These are phyloP conservation scores for Geranium rotundifolium DNA, from an alignment of 345 rosid genomes.

Conservation along the genomic window DNA sequence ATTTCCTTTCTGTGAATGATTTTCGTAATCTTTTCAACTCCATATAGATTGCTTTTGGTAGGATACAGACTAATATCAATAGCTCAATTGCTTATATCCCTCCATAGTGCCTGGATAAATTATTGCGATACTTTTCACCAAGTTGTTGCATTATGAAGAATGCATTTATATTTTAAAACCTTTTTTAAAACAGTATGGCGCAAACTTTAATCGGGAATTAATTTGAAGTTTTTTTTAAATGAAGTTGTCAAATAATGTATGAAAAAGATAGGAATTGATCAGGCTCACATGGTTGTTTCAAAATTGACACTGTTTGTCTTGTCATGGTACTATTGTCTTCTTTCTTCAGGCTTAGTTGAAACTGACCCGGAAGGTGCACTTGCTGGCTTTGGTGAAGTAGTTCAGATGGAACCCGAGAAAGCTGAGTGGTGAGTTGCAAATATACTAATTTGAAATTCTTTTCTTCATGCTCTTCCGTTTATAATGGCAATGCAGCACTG, in stretches of 20 bases:
- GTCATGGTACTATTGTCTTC: background rate
- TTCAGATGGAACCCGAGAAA: conserved; percentile 92
- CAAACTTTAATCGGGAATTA: no score
- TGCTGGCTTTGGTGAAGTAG: conserved; percentile 88
- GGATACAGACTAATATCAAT: no score
- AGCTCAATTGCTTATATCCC: no score
- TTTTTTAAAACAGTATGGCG: background rate
- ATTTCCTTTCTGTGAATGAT: no score
- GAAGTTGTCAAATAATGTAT: no score
- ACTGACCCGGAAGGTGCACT: conserved; percentile 90
- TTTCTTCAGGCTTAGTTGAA: conserved; percentile 64
- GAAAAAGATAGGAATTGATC: no score
- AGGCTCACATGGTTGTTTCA: no score
- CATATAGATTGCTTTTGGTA: no score
- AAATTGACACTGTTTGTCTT: background rate
- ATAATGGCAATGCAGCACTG: background rate
- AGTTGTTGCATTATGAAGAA: background rate
- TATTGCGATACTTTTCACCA: background rate
- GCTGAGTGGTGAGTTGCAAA: conserved; percentile 58
- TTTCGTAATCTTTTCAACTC: no score
- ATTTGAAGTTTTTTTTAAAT: no score
- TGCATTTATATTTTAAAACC: background rate
- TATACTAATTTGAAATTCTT: background rate
- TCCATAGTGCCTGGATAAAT: no score
- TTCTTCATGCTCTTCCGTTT: background rate